Evolutionary conservation across 371 early-diverging fungal species (phyloP), one percentile per base, ranked within the genome.

Genomic region (Mitosporidium daphniae): DNA sequence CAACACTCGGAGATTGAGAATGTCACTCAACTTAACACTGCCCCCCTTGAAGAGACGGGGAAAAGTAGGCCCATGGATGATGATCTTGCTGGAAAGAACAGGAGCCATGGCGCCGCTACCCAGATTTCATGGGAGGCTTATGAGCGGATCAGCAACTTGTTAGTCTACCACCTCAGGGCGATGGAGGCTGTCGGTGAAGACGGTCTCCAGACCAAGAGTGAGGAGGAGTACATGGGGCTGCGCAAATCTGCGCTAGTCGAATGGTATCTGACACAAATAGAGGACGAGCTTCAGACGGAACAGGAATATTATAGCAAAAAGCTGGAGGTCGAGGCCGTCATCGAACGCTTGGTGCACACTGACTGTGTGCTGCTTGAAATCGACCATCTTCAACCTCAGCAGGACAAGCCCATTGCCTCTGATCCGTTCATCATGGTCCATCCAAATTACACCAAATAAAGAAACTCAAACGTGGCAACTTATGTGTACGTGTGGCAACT

Each of bases 61-160:
- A 34, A 35, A 20, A 11, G 30, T 4, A 36, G 30, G 28, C 31
- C 41, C 13, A 35, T 32, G 1, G 35, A 35, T 22, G 25, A 33
- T n/a, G 22, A 40, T n/a, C 42, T 25, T 37, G 39, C 21, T 40
- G 8, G 36, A 42, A 22, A 28, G 28, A 2, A 26, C 23, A 8
- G 31, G 34, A 13, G 23, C 26, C 8, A 27, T 39, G 18, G 21
- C 25, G n/a, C 30, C 24, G 24, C 33, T 33, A 39, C 29, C 8
- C 36, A 51, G 11, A 28, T 74, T 32, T 50, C 54, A 22, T 59
- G 55, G 28, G 74, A 73, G 21, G 61, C 62, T 36, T 74, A 62
- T 40, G 60, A 61, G 17, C 50, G 58, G 22, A 61, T 73, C 22
- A 51, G 57, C 22, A 41, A 59, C 7, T 20, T 20, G 9, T n/a